Percentiles rank a stretch among this genome's conserved stretches.
These are phyloP conservation scores for Candida suzukii DNA, from an alignment of 805 yeast genomes.

Conservation along the genomic window DNA sequence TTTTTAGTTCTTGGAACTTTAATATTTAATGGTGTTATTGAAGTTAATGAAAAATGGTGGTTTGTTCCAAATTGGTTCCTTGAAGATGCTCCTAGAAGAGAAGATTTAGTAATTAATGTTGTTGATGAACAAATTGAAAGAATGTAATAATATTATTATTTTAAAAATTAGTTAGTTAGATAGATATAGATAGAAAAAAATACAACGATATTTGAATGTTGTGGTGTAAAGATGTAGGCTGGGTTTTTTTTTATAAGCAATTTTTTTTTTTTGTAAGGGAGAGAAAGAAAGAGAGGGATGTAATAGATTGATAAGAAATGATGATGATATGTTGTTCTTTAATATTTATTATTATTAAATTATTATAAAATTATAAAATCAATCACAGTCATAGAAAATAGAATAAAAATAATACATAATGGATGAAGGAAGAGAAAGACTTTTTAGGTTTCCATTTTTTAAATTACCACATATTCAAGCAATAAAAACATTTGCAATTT, in stretches of 20 bases:
- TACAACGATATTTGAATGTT: neutral
- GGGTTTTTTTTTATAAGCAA: neutral
- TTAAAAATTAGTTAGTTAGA: neutral
- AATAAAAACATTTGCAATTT: conserved; percentile 68
- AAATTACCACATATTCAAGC: conserved; percentile 65
- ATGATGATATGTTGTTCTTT: too few species aligned
- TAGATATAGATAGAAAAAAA: neutral
- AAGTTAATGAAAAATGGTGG: conserved; percentile 37
- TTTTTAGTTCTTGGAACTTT: conserved; percentile 65
- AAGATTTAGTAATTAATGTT: conserved; percentile 23
- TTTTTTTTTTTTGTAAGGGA: neutral
- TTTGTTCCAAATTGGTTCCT: conserved; percentile 36
- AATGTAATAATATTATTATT: conserved; percentile 7
- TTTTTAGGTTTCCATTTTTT: conserved; percentile 60
- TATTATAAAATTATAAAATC: too few species aligned
- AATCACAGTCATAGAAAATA: conserved; percentile 20
- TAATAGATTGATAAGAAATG: conserved; percentile 30
- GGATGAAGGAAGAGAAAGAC: conserved; percentile 34
- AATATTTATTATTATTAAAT: too few species aligned
- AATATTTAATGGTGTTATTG: conserved; percentile 62
- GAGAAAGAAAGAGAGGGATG: conserved; percentile 11
- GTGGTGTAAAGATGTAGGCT: neutral
- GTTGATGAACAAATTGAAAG: conserved; percentile 38
- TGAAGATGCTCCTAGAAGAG: conserved; percentile 14
- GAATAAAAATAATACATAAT: conserved; percentile 33